Conservation (phyloP, 1,284 basidiomycete genomes). For the Sphaerobolus stellatus region DNA sequence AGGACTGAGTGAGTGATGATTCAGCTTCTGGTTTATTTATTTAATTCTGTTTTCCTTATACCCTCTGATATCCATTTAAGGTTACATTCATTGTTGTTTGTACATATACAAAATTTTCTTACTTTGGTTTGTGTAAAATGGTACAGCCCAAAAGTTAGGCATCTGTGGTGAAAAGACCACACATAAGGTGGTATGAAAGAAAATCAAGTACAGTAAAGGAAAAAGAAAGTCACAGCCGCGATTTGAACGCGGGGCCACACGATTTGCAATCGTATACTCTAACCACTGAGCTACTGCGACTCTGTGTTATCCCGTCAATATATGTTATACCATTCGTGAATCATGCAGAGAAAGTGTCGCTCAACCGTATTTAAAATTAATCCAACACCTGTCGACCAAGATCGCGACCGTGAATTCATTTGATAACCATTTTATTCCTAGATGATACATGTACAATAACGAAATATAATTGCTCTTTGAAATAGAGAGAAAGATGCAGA, state of each 20-base stretch:
- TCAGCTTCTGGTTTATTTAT: too few species aligned
- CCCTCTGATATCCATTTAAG: too few species aligned
- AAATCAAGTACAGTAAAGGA: too few species aligned
- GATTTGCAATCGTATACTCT: conserved; percentile 44
- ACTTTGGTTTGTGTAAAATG: too few species aligned
- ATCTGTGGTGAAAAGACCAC: too few species aligned
- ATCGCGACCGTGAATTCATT: background rate
- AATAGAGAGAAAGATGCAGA: conserved; percentile 1
- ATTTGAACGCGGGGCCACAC: conserved; percentile 42
- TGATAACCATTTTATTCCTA: background rate
- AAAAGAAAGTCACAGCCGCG: conserved; percentile 38
- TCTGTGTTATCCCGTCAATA: background rate
- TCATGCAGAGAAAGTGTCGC: too few species aligned
- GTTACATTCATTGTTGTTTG: too few species aligned
- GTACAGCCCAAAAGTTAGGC: too few species aligned
- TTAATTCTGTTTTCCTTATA: too few species aligned
- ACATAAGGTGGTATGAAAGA: too few species aligned
- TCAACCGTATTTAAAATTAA: background rate
- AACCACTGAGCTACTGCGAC: conserved; percentile 39
- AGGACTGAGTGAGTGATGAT: too few species aligned
- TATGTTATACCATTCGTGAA: background rate
- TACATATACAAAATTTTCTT: too few species aligned
- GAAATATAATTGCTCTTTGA: background rate
- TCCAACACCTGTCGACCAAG: background rate
- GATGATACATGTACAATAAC: conserved; percentile 1